phyloP scores from a whole-genome alignment of 2,329 filamentous ascomycete species.

The Fusarium humuli region DNA sequence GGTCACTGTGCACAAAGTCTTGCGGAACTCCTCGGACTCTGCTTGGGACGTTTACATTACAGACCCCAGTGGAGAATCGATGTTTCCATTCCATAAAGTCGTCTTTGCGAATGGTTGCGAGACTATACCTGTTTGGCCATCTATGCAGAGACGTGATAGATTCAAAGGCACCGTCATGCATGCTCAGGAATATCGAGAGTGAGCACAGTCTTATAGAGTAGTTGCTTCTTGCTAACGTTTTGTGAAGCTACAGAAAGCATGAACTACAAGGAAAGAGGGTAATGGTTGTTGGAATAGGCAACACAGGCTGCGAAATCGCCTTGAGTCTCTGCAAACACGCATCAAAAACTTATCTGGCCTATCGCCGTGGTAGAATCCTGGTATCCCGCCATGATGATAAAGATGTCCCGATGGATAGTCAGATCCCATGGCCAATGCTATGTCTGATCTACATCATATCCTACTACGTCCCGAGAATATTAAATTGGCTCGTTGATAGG shows the following conservation, averaged over 20 bases:
- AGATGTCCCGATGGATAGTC: not conserved
- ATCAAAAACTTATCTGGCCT: not conserved
- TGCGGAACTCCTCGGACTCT: not conserved
- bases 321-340: not conserved
- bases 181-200: not conserved
- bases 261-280: not conserved
- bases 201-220: not conserved
- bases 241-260: not conserved
- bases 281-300: not conserved
- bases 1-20: not conserved
- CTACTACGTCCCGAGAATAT: not conserved
- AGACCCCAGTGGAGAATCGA: rapidly evolving
- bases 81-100: not conserved
- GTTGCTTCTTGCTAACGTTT: not conserved
- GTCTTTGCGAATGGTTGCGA: not conserved
- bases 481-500: not conserved
- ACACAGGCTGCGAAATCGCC: not conserved
- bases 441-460: not conserved
- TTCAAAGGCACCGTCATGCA: not conserved
- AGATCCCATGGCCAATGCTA: not conserved
- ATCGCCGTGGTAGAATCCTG: not conserved
- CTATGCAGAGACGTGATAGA: not conserved
- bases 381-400: not conserved
- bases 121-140: not conserved
- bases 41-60: not conserved